A percentile compares a stretch with the other conserved stretches of the same genome.
Evolutionary conservation across 805 yeast species (phyloP).

Genomic region (Monosporozyma servazzii): DNA sequence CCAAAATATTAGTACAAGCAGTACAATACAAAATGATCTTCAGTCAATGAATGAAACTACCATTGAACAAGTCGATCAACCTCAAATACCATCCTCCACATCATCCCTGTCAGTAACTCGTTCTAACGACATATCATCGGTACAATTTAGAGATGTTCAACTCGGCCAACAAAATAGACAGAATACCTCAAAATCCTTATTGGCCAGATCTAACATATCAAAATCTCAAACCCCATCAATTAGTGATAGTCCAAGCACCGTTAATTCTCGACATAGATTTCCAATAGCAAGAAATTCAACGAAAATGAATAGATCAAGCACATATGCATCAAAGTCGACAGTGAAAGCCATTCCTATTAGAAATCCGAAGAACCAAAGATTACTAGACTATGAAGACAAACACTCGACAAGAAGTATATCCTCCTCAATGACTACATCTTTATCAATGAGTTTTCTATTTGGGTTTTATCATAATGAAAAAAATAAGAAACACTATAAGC

Average conservation of each 20-base stretch:
- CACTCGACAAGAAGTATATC: constrained; percentile 30
- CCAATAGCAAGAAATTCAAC: constrained; percentile 19
- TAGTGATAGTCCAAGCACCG: background rate
- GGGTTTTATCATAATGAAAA: constrained; percentile 31
- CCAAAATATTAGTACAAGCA: background rate
- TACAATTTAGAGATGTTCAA: background rate
- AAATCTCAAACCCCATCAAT: background rate
- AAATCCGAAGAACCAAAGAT: constrained; percentile 7
- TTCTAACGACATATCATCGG: background rate
- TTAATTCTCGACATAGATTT: constrained; percentile 11
- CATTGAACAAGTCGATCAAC: background rate
- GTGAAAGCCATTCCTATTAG: constrained; percentile 29
- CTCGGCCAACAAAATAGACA: background rate
- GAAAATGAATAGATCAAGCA: constrained; percentile 25
- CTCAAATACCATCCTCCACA: background rate
- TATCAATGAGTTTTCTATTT: constrained; percentile 35
- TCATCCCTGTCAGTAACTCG: background rate
- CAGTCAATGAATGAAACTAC: background rate
- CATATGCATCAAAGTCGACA: constrained; percentile 28
- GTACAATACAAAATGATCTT: background rate
- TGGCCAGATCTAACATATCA: background rate
- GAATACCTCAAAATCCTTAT: background rate
- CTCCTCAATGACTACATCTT: constrained; percentile 35
- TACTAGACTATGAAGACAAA: constrained; percentile 29
- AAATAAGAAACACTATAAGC: constrained; percentile 22